A percentile compares a stretch with the other conserved stretches of the same genome.
Conservation (phyloP, 2,329 filamentous ascomycete genomes). For the Calonectria hongkongensis region DNA sequence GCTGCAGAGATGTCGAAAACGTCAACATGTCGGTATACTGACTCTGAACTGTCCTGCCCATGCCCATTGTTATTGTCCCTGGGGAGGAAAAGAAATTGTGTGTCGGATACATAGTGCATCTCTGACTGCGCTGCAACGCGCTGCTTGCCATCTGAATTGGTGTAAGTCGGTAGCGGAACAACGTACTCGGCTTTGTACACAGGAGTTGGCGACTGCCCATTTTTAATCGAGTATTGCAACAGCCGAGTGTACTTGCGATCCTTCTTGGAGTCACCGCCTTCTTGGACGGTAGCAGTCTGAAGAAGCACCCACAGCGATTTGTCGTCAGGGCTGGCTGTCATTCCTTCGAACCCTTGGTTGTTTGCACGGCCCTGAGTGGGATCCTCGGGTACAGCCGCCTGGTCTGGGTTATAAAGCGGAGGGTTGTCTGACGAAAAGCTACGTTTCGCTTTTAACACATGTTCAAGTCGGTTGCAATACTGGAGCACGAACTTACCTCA, state of each 20-base stretch:
- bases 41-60: constrained; percentile 70
- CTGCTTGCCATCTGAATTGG: constrained; percentile 68
- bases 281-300: constrained; percentile 74
- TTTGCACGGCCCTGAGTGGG: constrained; percentile 79
- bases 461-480: not conserved
- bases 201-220: constrained; percentile 56
- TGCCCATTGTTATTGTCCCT: constrained; percentile 78
- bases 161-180: constrained; percentile 77
- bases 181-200: constrained; percentile 77
- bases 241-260: constrained; percentile 76
- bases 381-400: constrained; percentile 71
- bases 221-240: constrained; percentile 77
- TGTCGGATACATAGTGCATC: constrained; percentile 77
- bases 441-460: not conserved
- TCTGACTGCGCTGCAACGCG: constrained; percentile 80
- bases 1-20: constrained; percentile 78
- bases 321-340: constrained; percentile 78
- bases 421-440: constrained; percentile 80
- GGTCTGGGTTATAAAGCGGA: constrained; percentile 73
- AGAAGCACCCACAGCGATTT: constrained; percentile 79
- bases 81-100: constrained; percentile 80
- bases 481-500: constrained; percentile 42
- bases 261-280: constrained; percentile 50
- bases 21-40: constrained; percentile 81
- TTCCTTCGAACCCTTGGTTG: constrained; percentile 85